Evolutionary conservation across 1,284 basidiomycete species (phyloP).

Genomic region (Serendipita sp.): DNA sequence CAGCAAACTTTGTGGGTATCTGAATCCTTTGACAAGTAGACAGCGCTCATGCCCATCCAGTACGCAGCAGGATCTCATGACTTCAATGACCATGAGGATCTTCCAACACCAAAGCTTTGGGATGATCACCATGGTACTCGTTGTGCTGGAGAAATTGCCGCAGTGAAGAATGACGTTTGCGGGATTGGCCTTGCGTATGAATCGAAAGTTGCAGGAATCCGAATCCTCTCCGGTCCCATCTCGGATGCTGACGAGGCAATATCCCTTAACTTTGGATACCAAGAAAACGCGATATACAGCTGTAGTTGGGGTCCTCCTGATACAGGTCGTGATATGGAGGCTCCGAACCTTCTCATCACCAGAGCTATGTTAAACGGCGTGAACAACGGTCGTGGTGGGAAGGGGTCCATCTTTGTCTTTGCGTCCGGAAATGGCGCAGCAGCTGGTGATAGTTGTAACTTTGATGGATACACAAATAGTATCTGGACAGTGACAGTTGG

Average conservation of each 20-base stretch:
- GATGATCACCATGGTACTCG: conserved; percentile 50
- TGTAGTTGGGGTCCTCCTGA: conserved; percentile 53
- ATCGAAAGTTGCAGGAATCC: conserved; percentile 38
- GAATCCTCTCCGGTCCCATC: conserved; percentile 44
- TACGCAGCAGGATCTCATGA: conserved; percentile 43
- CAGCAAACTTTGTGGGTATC: conserved; percentile 34
- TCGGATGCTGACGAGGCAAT: conserved; percentile 50
- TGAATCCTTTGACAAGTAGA: neutral
- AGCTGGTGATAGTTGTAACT: conserved; percentile 49
- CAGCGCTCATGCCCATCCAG: conserved; percentile 17
- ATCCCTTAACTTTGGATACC: conserved; percentile 41
- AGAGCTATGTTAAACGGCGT: conserved; percentile 48
- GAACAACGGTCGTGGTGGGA: conserved; percentile 42
- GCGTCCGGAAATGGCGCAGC: conserved; percentile 48
- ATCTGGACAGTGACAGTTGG: conserved; percentile 46
- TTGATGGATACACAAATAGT: conserved; percentile 51
- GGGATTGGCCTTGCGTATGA: conserved; percentile 44
- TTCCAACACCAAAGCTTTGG: conserved; percentile 35
- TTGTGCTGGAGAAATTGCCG: conserved; percentile 46
- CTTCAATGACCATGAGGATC: conserved; percentile 42
- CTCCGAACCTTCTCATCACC: conserved; percentile 40
- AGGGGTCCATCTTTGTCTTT: conserved; percentile 46
- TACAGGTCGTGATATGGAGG: conserved; percentile 45
- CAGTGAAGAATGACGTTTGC: conserved; percentile 43
- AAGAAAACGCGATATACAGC: conserved; percentile 43